Conservation (phyloP, 2,329 filamentous ascomycete genomes). For the Botryotinia globosa region DNA sequence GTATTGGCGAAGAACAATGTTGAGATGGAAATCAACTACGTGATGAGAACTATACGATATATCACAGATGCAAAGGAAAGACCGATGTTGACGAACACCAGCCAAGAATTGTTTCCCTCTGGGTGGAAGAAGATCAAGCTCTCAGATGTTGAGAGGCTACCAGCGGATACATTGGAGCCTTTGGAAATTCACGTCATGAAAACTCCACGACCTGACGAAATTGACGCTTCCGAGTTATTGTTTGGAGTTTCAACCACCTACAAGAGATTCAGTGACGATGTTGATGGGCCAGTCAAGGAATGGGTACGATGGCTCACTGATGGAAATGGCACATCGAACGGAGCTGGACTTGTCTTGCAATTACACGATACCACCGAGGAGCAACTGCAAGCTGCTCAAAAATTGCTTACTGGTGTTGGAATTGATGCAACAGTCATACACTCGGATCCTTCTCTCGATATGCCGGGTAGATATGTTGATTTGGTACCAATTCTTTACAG, state of each 20-base stretch:
- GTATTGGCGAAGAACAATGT: slow-evolving; percentile 32
- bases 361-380: slow-evolving; percentile 51
- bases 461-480: slow-evolving; percentile 58
- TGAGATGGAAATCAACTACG: slow-evolving; percentile 34
- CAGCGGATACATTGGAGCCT: slow-evolving; percentile 23
- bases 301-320: slow-evolving; percentile 61
- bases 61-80: slow-evolving; percentile 32
- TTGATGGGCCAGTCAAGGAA: slow-evolving; percentile 52
- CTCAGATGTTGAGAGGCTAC: slow-evolving; percentile 23
- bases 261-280: slow-evolving; percentile 50
- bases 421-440: slow-evolving; percentile 57
- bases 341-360: slow-evolving; percentile 54
- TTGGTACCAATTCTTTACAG: slow-evolving; percentile 54
- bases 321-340: slow-evolving; percentile 53
- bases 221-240: slow-evolving; percentile 55
- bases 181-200: slow-evolving; percentile 35
- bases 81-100: slow-evolving; percentile 30
- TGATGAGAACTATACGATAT: slow-evolving; percentile 35
- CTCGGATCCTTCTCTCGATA: slow-evolving; percentile 52
- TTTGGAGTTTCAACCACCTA: slow-evolving; percentile 60
- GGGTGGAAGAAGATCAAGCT: slow-evolving; percentile 31
- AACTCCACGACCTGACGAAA: slow-evolving; percentile 47
- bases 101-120: slow-evolving; percentile 32
- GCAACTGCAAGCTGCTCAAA: slow-evolving; percentile 49
- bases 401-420: slow-evolving; percentile 47